Evolutionary conservation across 1,284 basidiomycete species (phyloP).

Genomic region (Microbotryum lychnidis-dioicae): DNA sequence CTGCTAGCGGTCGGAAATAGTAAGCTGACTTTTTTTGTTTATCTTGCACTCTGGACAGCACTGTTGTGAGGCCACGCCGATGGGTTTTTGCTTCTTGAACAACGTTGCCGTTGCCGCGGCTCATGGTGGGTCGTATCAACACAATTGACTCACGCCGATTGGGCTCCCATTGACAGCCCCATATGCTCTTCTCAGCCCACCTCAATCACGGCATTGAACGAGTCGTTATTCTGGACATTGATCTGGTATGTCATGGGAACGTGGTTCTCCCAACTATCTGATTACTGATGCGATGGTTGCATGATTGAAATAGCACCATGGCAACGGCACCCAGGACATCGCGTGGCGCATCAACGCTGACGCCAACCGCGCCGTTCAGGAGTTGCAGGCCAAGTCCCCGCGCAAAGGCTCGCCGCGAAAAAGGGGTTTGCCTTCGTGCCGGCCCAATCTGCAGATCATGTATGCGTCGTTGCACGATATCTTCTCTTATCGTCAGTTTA

Average conservation of each 20-base stretch:
- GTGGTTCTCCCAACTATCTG: background rate
- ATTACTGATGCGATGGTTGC: background rate
- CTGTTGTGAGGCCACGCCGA: conserved; percentile 76
- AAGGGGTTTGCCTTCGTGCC: conserved; percentile 7
- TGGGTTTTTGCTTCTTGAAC: conserved; percentile 83
- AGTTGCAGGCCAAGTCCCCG: conserved; percentile 46
- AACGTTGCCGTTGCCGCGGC: conserved; percentile 85
- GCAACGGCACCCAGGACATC: conserved; percentile 88
- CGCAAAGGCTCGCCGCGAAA: conserved; percentile 32
- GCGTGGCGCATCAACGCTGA: conserved; percentile 88
- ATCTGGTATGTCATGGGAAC: conserved; percentile 52
- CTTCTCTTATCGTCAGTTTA: conserved; percentile 31
- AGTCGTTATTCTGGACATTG: conserved; percentile 83
- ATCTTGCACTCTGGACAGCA: conserved; percentile 48
- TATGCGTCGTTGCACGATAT: conserved; percentile 89
- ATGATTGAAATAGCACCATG: conserved; percentile 36
- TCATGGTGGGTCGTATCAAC: conserved; percentile 53
- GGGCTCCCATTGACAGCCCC: background rate
- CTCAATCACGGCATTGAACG: conserved; percentile 68
- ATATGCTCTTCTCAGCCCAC: conserved; percentile 52
- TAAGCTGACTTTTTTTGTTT: background rate
- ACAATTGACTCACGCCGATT: background rate
- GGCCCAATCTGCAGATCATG: conserved; percentile 59
- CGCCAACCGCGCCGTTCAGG: conserved; percentile 51
- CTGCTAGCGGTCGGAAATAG: background rate